Conservation (phyloP, 176 grass and related monocot species). For the Oropetium thomaeum region DNA sequence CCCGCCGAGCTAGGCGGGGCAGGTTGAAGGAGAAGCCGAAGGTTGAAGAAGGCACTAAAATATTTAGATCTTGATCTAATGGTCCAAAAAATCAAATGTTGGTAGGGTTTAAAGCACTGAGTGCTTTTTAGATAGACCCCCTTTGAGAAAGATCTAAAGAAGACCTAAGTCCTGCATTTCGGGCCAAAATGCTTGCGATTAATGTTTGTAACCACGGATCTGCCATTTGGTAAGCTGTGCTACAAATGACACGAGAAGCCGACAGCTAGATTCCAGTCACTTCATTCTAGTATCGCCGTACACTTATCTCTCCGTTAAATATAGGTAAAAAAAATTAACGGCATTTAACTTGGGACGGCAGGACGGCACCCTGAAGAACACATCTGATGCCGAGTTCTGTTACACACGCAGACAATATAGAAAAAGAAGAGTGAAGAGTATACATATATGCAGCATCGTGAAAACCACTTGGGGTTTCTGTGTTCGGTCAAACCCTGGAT, state of each 20-base stretch:
- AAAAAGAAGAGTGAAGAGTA: neutral
- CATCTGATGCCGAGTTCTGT: neutral
- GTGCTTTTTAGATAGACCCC: no score
- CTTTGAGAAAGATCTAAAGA: no score
- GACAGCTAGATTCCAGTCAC: neutral
- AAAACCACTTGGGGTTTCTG: slow-evolving; percentile 3
- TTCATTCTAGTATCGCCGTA: neutral
- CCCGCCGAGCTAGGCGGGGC: no score
- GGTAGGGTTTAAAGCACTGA: no score
- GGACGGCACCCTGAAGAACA: neutral
- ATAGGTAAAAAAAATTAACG: neutral
- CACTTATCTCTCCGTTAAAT: neutral
- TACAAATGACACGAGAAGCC: neutral
- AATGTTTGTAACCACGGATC: neutral
- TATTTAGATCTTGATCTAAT: no score
- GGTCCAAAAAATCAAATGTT: no score
- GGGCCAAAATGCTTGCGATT: no score
- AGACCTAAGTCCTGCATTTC: no score
- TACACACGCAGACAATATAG: neutral
- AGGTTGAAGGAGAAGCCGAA: no score
- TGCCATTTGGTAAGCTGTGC: neutral
- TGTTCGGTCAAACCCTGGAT: slow-evolving; percentile 21
- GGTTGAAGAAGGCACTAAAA: no score
- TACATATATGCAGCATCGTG: neutral
- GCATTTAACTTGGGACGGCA: neutral